Base-by-base conservation (phyloP, 441 rosid species). In the Syzygium malaccense region DNA sequence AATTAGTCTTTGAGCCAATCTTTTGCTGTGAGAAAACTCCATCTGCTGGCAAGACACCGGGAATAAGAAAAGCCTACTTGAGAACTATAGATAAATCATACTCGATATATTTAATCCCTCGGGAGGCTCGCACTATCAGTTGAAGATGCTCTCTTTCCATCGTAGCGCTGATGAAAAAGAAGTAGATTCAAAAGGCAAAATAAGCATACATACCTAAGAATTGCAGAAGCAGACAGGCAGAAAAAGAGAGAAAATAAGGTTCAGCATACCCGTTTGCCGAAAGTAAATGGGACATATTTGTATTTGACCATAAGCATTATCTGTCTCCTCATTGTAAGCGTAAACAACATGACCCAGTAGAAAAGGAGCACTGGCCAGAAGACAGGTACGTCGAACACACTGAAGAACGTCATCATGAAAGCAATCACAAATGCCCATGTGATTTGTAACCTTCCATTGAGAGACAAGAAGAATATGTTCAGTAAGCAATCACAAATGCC, bases 351-450 rank as follows among this genome's bases (percentile, higher is more conserved):
- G 86, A 95, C 62, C 95, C 96, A 94, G 91, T 94, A 95, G 94
- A 94, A 94, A 45, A 95, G 93, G 33, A 95, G 97, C 85, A 94
- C 92, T 20, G 95, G 96, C 97, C 96, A 94, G 91, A 94, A 95
- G 8, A 94, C 96, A 89, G 95, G 95, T 57, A 93, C 92, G 62
- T 94, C 95, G 79, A 95, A 94, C 23, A 90, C 91, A 0, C 91
- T 91, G 90, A 93, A 95, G 92, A 94, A 94, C 49, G 96, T 95
- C 94, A 91, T 89, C 86, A 88, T 85, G 55, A 95, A 94, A 51
- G 94, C 95, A 33, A 95, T 93, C 90, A 91, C 89, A 60, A 94
- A 95, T n/a, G 96, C 95, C 89, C 91, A 87, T 4, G 92, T 89
- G 84, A 94, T 92, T 75, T 93, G 93, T 90, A 91, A 92, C 94